Base-by-base conservation (phyloP, 768 basidiomycete genomes). In the Mycena galopus region DNA sequence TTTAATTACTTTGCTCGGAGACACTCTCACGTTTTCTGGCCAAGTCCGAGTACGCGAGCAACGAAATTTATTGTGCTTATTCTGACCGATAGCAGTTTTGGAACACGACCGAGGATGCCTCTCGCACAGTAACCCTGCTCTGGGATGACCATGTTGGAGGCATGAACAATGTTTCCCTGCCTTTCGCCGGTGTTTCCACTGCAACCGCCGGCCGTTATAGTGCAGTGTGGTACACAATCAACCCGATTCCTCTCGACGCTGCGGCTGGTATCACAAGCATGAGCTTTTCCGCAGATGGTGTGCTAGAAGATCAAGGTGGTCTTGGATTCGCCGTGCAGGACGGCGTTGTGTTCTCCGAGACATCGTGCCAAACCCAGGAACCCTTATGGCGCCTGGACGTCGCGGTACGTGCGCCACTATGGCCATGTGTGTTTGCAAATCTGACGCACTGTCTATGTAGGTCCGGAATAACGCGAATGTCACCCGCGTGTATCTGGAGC, bases 101-200 rank as follows among this genome's bases (percentile, higher is more conserved):
- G 42, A 44, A 44, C 17, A 17, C 19, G 42, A 44, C 42, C 19
- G 42, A 44, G 19, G 17, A 44, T 17, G 16, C 19, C 19, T 14
- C 12, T 44, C 42, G 42, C 16, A 19, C 17, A 8, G 65, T 67
- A 5, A 10, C 12, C 23, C 37, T 67, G 25, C 39, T 67, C 42
- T 67, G 65, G 65, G 65, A 58, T 25, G 65, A 67, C 25, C 65
- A 58, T 32, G 19, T 56, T 33, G 53, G 64, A 10, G 53, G 35
- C 3, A 29, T 29, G 3, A 17, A 65, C 51, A 65, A 65, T 25
- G 8, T 42, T 21, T 27, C 51, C 10, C 51, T 65, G 19, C 35
- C 30, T 2, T 2, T n/a, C 32, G n/a, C 50, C 32, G 50, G 63
- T n/a, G 23, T 27, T 16, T 35, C 53, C 27, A 37, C 23, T 8